A percentile compares a stretch with the other conserved stretches of the same genome.
Conservation (phyloP, 164 flowering plant species). For the Aristolochia californica region DNA sequence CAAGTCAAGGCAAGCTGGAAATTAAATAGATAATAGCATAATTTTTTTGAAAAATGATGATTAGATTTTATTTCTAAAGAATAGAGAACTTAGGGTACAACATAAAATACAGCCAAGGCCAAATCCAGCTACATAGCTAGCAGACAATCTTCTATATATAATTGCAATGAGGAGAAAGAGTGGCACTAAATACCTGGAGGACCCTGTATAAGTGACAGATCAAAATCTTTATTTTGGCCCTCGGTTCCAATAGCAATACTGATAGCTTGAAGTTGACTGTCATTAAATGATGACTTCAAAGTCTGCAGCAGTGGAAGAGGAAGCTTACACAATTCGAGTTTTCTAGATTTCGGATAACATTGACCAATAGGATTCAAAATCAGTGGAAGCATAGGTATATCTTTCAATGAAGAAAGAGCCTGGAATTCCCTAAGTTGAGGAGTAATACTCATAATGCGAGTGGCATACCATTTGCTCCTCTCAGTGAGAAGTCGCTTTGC, state of each 20-base stretch:
- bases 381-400: slow-evolving; percentile 66
- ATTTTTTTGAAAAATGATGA: too few relatives aligned
- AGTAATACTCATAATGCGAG: slow-evolving; percentile 79
- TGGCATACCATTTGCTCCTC: slow-evolving; percentile 77
- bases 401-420: slow-evolving; percentile 67
- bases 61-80: too few relatives aligned
- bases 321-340: slow-evolving; percentile 33
- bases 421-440: slow-evolving; percentile 95
- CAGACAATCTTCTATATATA: background rate
- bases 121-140: background rate
- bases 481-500: slow-evolving; percentile 65
- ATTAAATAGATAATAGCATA: too few relatives aligned
- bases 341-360: slow-evolving; percentile 14
- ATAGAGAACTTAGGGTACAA: too few relatives aligned
- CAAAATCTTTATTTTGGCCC: slow-evolving; percentile 31
- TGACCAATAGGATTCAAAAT: slow-evolving; percentile 47
- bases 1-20: slow-evolving; percentile 1
- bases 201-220: slow-evolving; percentile 87
- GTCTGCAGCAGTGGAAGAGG: slow-evolving; percentile 45
- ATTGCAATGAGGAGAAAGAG: background rate
- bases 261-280: slow-evolving; percentile 79
- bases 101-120: too few relatives aligned
- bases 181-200: slow-evolving; percentile 67
- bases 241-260: slow-evolving; percentile 38
- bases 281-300: slow-evolving; percentile 64